Percentiles rank a stretch among this genome's conserved stretches.
Evolutionary conservation across 129 eudicot species (phyloP).

Genomic region (Lonicera japonica): DNA sequence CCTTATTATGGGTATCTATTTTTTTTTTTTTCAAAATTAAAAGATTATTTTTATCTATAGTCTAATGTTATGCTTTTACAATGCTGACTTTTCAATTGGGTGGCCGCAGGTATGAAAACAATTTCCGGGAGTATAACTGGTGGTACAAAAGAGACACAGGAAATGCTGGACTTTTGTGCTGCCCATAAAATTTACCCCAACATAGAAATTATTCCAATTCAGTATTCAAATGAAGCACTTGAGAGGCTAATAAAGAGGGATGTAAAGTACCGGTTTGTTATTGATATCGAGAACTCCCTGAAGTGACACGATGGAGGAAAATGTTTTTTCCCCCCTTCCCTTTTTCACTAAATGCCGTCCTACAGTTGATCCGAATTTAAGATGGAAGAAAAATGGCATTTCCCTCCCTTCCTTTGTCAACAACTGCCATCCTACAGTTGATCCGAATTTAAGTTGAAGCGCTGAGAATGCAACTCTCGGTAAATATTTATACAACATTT

Average conservation of each 20-base stretch:
- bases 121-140: constrained; percentile 79
- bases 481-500: no score
- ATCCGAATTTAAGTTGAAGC: no score
- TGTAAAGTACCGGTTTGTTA: constrained; percentile 81
- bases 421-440: neutral
- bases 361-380: no score
- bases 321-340: neutral
- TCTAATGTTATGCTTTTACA: constrained; percentile 2
- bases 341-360: no score
- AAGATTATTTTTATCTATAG: neutral
- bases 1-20: constrained; percentile 38
- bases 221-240: constrained; percentile 66
- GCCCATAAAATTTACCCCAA: constrained; percentile 54
- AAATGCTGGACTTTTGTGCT: constrained; percentile 83
- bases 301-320: constrained; percentile 19
- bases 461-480: no score
- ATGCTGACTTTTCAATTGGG: neutral
- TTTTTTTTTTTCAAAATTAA: neutral
- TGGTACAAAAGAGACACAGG: constrained; percentile 79
- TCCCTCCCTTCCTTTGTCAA: no score
- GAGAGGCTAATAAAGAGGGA: constrained; percentile 76
- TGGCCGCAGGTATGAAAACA: constrained; percentile 60
- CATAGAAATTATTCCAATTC: constrained; percentile 55
- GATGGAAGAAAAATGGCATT: no score
- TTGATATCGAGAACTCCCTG: constrained; percentile 82